These are phyloP conservation scores for Penicillium sclerotigenum DNA, from an alignment of 2,329 filamentous ascomycete genomes.

Conservation along the genomic window DNA sequence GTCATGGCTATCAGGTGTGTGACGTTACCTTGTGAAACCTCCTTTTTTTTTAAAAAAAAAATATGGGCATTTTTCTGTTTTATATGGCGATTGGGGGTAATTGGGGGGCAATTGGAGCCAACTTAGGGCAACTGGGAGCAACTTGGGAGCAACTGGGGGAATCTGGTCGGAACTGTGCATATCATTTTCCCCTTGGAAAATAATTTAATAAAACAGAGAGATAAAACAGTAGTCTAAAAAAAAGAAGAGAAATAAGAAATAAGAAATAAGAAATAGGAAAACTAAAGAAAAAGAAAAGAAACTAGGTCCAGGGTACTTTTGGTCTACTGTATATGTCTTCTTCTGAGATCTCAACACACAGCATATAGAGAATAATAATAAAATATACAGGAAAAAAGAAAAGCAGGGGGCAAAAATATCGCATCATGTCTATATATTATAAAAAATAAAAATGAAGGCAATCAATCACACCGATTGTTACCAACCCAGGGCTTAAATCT, in stretches of 20 bases:
- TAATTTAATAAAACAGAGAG: constrained; percentile 7
- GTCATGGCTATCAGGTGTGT: constrained; percentile 32
- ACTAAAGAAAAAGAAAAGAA: constrained; percentile 6
- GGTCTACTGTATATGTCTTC: neutral
- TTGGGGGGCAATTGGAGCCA: neutral
- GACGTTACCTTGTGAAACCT: constrained; percentile 43
- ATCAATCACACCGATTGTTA: constrained; percentile 28
- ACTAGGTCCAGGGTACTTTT: constrained; percentile 8
- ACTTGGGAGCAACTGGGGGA: neutral
- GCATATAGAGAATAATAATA: neutral
- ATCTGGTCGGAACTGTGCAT: constrained; percentile 35
- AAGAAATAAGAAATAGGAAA: constrained; percentile 2
- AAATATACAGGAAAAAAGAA: neutral
- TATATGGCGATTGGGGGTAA: no score
- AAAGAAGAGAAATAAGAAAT: constrained; percentile 6
- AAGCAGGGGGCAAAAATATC: neutral
- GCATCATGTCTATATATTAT: neutral
- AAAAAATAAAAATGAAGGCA: constrained; percentile 11
- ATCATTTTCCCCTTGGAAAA: constrained; percentile 26
- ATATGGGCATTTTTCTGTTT: neutral
- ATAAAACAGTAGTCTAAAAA: neutral
- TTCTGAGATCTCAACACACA: neutral
- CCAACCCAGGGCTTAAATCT: constrained; percentile 36
- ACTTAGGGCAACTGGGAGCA: neutral
- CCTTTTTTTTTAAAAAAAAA: constrained; percentile 20